A percentile compares a stretch with the other conserved stretches of the same genome.
phyloP scores from a whole-genome alignment of 805 yeast species.

The Lipomyces kockii region DNA sequence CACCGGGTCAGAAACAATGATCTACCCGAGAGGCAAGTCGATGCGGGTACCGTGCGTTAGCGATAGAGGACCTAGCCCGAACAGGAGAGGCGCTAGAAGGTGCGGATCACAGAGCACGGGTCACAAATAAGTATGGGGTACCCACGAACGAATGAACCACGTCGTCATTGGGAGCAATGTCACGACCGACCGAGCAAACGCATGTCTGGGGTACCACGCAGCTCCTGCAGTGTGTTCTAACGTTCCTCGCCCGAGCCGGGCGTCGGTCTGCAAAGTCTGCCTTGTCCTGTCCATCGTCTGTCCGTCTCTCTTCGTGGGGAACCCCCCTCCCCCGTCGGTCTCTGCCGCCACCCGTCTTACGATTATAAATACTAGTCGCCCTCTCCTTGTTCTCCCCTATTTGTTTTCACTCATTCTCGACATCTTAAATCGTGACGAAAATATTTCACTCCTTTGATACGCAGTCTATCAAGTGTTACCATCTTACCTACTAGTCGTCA shows the following conservation, averaged over 20 bases:
- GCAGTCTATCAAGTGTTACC: background rate
- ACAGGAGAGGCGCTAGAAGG: background rate
- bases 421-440: background rate
- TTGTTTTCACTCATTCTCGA: background rate
- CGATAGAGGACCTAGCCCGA: background rate
- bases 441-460: background rate
- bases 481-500: background rate
- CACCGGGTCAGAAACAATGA: background rate
- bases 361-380: background rate
- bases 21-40: background rate
- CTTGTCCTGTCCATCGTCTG: background rate
- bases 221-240: background rate
- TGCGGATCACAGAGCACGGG: background rate
- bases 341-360: background rate
- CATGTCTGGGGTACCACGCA: background rate
- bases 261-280: background rate
- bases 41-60: constrained; percentile 6
- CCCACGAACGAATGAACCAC: background rate
- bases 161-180: background rate
- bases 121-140: background rate
- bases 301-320: background rate
- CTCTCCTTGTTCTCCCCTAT: background rate
- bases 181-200: background rate
- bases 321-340: background rate
- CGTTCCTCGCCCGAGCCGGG: background rate